Base-by-base conservation (phyloP, 2,329 filamentous ascomycete genomes). In the Thielaviopsis musarum region DNA sequence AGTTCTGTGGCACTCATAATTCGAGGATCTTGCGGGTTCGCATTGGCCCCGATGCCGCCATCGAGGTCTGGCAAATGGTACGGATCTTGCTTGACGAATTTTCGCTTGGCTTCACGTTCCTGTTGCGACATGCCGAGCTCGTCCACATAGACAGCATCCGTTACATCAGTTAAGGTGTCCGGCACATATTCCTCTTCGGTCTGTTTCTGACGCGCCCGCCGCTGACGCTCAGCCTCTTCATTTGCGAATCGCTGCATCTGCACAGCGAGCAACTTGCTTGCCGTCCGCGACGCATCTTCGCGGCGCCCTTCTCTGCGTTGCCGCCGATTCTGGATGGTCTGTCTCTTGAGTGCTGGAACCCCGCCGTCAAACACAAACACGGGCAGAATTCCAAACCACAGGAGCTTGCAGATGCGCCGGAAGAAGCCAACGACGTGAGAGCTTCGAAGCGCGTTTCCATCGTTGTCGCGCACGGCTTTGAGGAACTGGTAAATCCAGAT, bases 401-500 rank as follows among this genome's bases (percentile, higher is more conserved):
- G 79, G 1, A 98, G 79, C 70, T 98, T 98, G 79, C 93, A 98
- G 70, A 98, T 95, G 62, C 93, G 84, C 57, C 93, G 88, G 73
- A 98, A 98, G 80, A 98, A 98, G 48, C 94, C 93, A 52, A 98
- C 88, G 41, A 98, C 82, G 68, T 98, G 93, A 30, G 88, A 91
- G 74, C 96, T 98, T 64, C 91, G 88, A 57, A 98, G 77, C 1
- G 93, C 93, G 68, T 98, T 95, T 58, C 93, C 93, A 72, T 98
- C 93, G 68, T 97, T 96, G 73, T 98, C 93, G 66, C 93, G 91
- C 12, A 98, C 93, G 10, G 94, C 93, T 74, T 98, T 98, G 66
- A 98, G 82, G 68, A 98, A 98, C 69, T 98, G 93, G 77, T 98
- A 98, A 66, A 98, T 97, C 93, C 93, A 98, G 69, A 98, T 98